A percentile compares a stretch with the other conserved stretches of the same genome.
phyloP scores from a whole-genome alignment of 2,329 filamentous ascomycete genomes.

The Neophaeococcomyces aloes region DNA sequence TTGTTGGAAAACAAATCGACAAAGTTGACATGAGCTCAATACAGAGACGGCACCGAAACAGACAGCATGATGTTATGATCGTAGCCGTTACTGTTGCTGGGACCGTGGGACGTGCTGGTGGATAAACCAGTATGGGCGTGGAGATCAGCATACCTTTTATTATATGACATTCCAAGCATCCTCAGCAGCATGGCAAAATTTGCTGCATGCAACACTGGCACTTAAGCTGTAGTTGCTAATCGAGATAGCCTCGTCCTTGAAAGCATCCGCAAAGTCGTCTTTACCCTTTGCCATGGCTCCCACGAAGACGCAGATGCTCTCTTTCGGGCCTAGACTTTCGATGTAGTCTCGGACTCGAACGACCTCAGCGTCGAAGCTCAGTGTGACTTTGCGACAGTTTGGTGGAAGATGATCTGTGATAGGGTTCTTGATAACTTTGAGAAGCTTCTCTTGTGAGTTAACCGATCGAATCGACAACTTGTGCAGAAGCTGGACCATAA shows the following conservation, averaged over 20 bases:
- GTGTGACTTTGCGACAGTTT: slow-evolving; percentile 93
- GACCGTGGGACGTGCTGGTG: slow-evolving; percentile 10
- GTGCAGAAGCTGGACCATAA: slow-evolving; percentile 97
- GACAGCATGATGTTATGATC: slow-evolving; percentile 64
- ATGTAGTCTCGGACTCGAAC: slow-evolving; percentile 86
- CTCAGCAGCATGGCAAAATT: slow-evolving; percentile 97
- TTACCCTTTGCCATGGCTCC: slow-evolving; percentile 97
- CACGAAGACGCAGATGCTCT: slow-evolving; percentile 96
- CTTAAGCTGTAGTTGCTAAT: slow-evolving; percentile 98
- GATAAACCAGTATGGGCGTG: slow-evolving; percentile 6
- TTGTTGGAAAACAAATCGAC: slow-evolving; percentile 74
- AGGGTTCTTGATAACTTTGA: slow-evolving; percentile 95
- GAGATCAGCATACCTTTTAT: slow-evolving; percentile 33
- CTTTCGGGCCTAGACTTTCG: slow-evolving; percentile 62
- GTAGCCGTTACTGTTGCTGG: slow-evolving; percentile 31
- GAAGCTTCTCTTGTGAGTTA: slow-evolving; percentile 91
- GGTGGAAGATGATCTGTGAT: slow-evolving; percentile 94
- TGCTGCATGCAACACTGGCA: slow-evolving; percentile 96
- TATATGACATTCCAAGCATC: slow-evolving; percentile 92
- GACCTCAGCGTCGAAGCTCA: slow-evolving; percentile 85
- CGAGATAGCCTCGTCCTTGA: slow-evolving; percentile 93
- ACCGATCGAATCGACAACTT: slow-evolving; percentile 91
- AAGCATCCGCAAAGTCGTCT: slow-evolving; percentile 88
- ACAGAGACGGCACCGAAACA: slow-evolving; percentile 38
- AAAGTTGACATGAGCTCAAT: slow-evolving; percentile 55